Evolutionary conservation across 1,139 yeast species (phyloP), one percentile per base, ranked within the genome.

Genomic region (Saccharomyces uvarum): DNA sequence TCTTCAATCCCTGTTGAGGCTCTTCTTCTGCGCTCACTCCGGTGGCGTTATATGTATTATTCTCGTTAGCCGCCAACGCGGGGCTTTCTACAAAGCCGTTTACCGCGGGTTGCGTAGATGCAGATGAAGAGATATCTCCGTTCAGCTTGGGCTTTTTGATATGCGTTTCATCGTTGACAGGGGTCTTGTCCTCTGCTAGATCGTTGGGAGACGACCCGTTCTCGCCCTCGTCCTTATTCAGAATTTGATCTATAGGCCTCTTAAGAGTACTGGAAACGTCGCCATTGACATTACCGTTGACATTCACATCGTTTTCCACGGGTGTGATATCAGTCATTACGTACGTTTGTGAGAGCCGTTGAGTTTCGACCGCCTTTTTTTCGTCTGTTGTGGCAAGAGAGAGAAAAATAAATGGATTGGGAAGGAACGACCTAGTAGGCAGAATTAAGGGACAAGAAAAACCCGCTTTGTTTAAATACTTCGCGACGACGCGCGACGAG

Each of bases 11-110:
- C 9, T 24, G 26, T 11, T 32, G 19, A n/a, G 28, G 2, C 33
- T 47, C 24, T 28, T 42, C 27, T 13, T 51, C 53, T 14, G n/a
- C 54, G 9, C 32, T 14, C 3, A 14, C 29, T n/a, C 14, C 21
- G 27, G 42, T 48, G 21, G 33, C 44, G 29, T 41, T 44, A 41
- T 32, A 47, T 8, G 24, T 47, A 24, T 33, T 51, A 24, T 42
- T 55, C 41, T 27, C 55, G 13, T 47, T 16, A 24, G 47, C 59
- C 47, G 57, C 57, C 27, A 47, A 49, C 47, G 49, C 48, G 16
- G 55, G 55, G 24, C 55, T 52, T 11, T 53, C 56, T 32, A 53
- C 48, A 16, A 8, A 19, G 21, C 19, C 29, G 13, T 46, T 46
- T 21, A 14, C 44, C 19, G 21, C 44, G 19, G 19, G 24, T 13